A percentile compares a stretch with the other conserved stretches of the same genome.
Conservation (phyloP, 768 basidiomycete genomes). For the Calocybe gangraenosa region DNA sequence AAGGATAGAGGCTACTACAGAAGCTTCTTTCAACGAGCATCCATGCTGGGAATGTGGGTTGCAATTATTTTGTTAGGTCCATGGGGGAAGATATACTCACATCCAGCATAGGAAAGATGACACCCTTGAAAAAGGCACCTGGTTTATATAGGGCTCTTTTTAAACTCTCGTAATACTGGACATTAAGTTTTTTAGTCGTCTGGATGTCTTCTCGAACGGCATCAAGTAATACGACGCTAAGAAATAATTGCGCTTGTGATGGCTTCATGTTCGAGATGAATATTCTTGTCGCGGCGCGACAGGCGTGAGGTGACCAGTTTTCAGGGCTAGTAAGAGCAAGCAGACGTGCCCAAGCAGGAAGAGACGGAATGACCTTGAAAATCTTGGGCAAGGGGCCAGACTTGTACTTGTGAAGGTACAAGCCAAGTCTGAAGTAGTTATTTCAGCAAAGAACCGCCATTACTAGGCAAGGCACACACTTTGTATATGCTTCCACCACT, state of each 20-base stretch:
- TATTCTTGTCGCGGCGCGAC: constrained; percentile 88
- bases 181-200: constrained; percentile 82
- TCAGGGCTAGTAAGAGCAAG: constrained; percentile 90
- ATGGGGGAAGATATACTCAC: constrained; percentile 38
- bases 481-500: constrained; percentile 89
- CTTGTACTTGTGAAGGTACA: constrained; percentile 82
- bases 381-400: constrained; percentile 94
- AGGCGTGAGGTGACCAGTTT: constrained; percentile 94
- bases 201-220: constrained; percentile 86
- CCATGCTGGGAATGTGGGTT: constrained; percentile 40
- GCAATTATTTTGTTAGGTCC: background rate
- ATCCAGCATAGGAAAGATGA: constrained; percentile 92
- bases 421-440: constrained; percentile 63
- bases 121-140: constrained; percentile 96
- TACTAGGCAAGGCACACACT: constrained; percentile 45
- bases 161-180: constrained; percentile 91
- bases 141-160: constrained; percentile 95
- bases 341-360: constrained; percentile 94
- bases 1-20: constrained; percentile 89
- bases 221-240: constrained; percentile 88
- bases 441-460: constrained; percentile 1
- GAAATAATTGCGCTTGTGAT: constrained; percentile 86
- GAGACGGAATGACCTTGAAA: constrained; percentile 96
- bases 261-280: constrained; percentile 98
- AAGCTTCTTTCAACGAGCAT: constrained; percentile 91